Conservation (phyloP, 2,329 filamentous ascomycete genomes). For the Neofusicoccum umdonicola region DNA sequence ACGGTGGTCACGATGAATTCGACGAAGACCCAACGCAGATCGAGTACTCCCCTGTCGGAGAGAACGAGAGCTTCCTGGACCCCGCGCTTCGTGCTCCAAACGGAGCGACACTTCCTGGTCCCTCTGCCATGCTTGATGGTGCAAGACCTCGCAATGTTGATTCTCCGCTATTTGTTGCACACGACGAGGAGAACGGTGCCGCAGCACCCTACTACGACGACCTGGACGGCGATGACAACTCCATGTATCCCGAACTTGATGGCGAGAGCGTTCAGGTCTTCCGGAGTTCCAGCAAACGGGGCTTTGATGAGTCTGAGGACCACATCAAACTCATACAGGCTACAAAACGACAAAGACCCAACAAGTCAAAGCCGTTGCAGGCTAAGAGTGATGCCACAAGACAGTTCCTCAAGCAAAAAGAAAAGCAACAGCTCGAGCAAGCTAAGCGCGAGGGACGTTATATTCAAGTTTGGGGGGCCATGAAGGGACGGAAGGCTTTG, state of each 20-base stretch:
- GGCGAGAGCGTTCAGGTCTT: slow-evolving; percentile 30
- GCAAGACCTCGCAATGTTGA: slow-evolving; percentile 18
- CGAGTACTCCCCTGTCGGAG: slow-evolving; percentile 3
- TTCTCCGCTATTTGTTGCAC: background rate
- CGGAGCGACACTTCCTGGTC: background rate
- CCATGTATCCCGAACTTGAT: slow-evolving; percentile 28
- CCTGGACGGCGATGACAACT: slow-evolving; percentile 21
- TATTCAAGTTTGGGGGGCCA: slow-evolving; percentile 45
- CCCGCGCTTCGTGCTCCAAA: slow-evolving; percentile 10
- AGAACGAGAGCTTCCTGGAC: slow-evolving; percentile 13
- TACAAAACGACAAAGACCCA: slow-evolving; percentile 32
- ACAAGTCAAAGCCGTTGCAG: slow-evolving; percentile 34
- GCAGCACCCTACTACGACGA: slow-evolving; percentile 19
- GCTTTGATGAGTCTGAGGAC: slow-evolving; percentile 29
- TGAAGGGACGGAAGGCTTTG: slow-evolving; percentile 45
- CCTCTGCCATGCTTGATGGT: slow-evolving; percentile 26
- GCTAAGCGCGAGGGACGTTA: slow-evolving; percentile 45
- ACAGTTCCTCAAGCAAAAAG: slow-evolving; percentile 48
- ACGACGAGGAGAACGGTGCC: background rate
- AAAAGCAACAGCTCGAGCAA: slow-evolving; percentile 43
- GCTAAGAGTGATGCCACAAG: slow-evolving; percentile 45
- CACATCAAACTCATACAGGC: slow-evolving; percentile 23
- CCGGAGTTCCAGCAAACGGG: slow-evolving; percentile 29
- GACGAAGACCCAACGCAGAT: background rate
- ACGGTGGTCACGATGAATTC: slow-evolving; percentile 23